Conservation (phyloP, 331 rosid species). For the Pyrus hybrid region DNA sequence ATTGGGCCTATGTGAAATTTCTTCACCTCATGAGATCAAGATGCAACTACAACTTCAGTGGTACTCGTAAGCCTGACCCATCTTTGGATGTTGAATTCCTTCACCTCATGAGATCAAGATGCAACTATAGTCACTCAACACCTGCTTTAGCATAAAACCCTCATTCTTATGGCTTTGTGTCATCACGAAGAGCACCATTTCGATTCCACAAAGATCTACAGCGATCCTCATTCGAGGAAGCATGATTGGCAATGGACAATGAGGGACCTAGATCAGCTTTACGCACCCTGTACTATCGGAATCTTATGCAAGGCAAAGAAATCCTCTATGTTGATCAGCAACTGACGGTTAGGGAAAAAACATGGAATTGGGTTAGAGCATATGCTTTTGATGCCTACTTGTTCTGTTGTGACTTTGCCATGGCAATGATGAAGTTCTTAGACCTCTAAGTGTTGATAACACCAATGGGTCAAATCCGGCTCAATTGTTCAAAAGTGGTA, state of each 20-base stretch:
- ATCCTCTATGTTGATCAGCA: constrained; percentile 39
- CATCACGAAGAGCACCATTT: background rate
- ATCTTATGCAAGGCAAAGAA: constrained; percentile 26
- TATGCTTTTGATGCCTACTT: constrained; percentile 23
- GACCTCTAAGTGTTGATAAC: constrained; percentile 31
- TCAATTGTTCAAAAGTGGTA: constrained; percentile 26
- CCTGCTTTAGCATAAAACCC: too few species aligned
- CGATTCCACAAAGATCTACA: background rate
- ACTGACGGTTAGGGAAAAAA: constrained; percentile 25
- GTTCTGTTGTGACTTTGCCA: too few species aligned
- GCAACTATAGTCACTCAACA: constrained; percentile 6
- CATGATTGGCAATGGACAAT: background rate
- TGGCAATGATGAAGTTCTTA: constrained; percentile 45
- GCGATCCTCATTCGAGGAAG: constrained; percentile 16
- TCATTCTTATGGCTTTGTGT: background rate
- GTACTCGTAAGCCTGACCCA: constrained; percentile 30
- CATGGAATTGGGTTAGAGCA: constrained; percentile 22
- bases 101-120: constrained; percentile 27
- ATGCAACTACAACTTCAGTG: constrained; percentile 27
- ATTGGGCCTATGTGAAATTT: too few species aligned
- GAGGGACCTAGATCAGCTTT: constrained; percentile 17
- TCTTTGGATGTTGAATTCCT: constrained; percentile 26
- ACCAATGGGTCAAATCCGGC: constrained; percentile 32
- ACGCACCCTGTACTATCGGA: constrained; percentile 16
- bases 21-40: too few species aligned